phyloP scores from a whole-genome alignment of 2,329 filamentous ascomycete genomes.

The Calonectria pteridis region DNA sequence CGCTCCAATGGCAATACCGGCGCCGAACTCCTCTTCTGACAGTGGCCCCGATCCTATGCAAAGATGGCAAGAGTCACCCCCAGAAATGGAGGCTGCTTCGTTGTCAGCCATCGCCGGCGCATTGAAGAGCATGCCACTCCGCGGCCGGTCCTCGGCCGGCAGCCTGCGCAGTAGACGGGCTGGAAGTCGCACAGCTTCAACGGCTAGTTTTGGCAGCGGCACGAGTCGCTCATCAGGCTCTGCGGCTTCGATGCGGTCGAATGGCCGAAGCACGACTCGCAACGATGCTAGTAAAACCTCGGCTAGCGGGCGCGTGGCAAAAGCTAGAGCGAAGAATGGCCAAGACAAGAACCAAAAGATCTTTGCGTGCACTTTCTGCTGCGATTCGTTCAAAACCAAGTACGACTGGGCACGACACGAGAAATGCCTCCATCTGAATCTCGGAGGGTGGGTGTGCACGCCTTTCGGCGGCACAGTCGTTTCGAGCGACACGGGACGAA shows the following conservation, averaged over 20 bases:
- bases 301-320: neutral
- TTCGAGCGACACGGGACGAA: conserved; percentile 8
- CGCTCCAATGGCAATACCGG: neutral
- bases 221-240: conserved; percentile 37
- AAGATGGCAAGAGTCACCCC: conserved; percentile 41
- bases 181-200: conserved; percentile 31
- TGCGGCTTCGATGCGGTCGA: neutral
- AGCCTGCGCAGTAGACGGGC: conserved; percentile 25
- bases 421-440: conserved; percentile 39
- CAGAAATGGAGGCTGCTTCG: conserved; percentile 37
- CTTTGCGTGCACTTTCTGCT: conserved; percentile 41
- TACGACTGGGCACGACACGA: conserved; percentile 43
- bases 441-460: conserved; percentile 39
- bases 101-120: conserved; percentile 37
- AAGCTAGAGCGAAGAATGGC: neutral
- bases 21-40: neutral
- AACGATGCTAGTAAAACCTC: neutral
- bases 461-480: conserved; percentile 36
- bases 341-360: neutral
- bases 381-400: conserved; percentile 43
- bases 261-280: neutral
- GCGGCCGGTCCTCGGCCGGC: conserved; percentile 27
- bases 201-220: conserved; percentile 29
- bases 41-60: conserved; percentile 34
- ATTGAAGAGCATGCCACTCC: conserved; percentile 14